Conservation (phyloP, 2,329 filamentous ascomycete genomes). For the Scytalidium sp. region DNA sequence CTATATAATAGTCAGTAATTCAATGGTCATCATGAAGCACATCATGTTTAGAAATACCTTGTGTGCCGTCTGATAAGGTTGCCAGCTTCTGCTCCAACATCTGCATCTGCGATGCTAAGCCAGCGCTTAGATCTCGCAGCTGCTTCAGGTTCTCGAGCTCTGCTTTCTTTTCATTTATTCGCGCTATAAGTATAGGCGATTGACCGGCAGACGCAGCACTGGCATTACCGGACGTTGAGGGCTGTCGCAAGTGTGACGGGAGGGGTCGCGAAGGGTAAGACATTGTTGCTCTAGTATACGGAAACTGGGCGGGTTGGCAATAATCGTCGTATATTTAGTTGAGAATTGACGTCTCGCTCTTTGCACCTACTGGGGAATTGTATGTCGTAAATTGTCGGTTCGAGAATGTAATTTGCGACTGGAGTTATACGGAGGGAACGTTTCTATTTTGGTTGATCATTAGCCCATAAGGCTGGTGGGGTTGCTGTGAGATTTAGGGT, state of each 20-base stretch:
- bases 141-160: constrained; percentile 78
- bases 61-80: constrained; percentile 77
- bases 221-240: constrained; percentile 47
- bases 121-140: constrained; percentile 74
- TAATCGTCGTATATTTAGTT: background rate
- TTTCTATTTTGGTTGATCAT: too few relatives aligned
- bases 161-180: constrained; percentile 82
- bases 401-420: too few relatives aligned
- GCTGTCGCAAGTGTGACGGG: constrained; percentile 65
- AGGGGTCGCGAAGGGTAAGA: constrained; percentile 55
- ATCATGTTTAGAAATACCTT: constrained; percentile 49
- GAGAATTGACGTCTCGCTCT: background rate
- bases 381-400: background rate
- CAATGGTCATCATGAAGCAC: constrained; percentile 4
- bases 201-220: constrained; percentile 50
- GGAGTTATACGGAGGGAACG: too few relatives aligned
- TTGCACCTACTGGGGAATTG: background rate
- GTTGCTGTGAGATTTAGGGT: background rate
- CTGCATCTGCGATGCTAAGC: constrained; percentile 79
- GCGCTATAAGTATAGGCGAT: constrained; percentile 67
- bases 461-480: too few relatives aligned
- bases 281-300: constrained; percentile 34
- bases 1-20: constrained; percentile 38
- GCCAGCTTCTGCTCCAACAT: constrained; percentile 73
- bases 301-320: background rate